A percentile compares a stretch with the other conserved stretches of the same genome.
Evolutionary conservation across 2,329 filamentous ascomycete species (phyloP).

Genomic region (Cercospora janseana): DNA sequence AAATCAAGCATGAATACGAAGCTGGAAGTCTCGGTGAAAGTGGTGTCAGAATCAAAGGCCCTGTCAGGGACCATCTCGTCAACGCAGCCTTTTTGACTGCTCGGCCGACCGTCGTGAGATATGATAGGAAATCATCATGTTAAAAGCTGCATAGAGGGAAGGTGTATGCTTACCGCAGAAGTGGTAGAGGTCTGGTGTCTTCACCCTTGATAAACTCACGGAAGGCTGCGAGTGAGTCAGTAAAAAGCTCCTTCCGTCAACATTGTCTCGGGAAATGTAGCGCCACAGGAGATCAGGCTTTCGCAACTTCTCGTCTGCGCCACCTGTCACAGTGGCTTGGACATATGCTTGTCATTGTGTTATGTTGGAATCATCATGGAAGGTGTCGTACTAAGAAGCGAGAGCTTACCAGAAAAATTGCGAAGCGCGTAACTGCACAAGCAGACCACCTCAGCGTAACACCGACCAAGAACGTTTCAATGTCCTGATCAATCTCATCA

Average conservation of each 20-base stretch:
- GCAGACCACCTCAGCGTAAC: too few species aligned
- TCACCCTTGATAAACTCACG: too few species aligned
- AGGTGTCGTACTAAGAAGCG: not conserved
- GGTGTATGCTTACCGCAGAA: constrained; percentile 5
- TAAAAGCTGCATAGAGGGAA: constrained; percentile 3
- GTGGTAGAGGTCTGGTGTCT: too few species aligned
- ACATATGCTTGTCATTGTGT: constrained; percentile 44
- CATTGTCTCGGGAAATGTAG: not conserved
- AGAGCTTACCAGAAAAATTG: constrained; percentile 14
- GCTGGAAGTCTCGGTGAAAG: not conserved
- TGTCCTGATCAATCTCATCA: not conserved
- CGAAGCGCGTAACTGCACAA: too few species aligned
- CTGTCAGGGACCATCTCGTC: constrained; percentile 43
- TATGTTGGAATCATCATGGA: constrained; percentile 37
- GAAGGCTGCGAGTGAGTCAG: not conserved
- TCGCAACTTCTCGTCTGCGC: constrained; percentile 37
- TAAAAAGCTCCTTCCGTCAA: not conserved
- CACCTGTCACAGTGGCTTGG: constrained; percentile 41
- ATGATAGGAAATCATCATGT: constrained; percentile 38
- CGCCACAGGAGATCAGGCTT: constrained; percentile 27
- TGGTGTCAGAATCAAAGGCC: constrained; percentile 34
- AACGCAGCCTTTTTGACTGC: constrained; percentile 38
- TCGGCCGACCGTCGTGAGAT: constrained; percentile 46
- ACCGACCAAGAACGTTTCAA: not conserved
- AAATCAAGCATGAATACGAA: not conserved